Evolutionary conservation across 1,284 basidiomycete species (phyloP).

Genomic region (Leccinum huronense): DNA sequence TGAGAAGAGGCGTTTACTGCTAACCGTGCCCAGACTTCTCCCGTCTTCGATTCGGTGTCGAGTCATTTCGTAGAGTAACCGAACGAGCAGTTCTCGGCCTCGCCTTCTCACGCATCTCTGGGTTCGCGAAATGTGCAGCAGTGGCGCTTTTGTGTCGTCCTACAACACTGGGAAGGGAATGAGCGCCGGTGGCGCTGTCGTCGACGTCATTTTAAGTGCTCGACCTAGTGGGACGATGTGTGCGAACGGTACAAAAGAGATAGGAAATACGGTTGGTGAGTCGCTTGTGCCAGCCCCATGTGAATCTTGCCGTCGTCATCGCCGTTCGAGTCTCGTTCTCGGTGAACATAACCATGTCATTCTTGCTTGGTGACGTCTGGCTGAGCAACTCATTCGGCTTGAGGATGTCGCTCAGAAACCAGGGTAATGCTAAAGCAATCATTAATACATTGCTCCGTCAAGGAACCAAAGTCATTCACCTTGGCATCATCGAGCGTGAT

Average conservation of each 20-base stretch:
- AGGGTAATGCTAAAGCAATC: constrained; percentile 54
- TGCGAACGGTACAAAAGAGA: constrained; percentile 44
- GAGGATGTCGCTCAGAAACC: constrained; percentile 76
- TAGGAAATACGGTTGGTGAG: constrained; percentile 46
- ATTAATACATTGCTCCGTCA: constrained; percentile 14
- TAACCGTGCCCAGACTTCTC: constrained; percentile 38
- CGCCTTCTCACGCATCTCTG: constrained; percentile 20
- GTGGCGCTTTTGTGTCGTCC: constrained; percentile 26
- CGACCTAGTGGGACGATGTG: constrained; percentile 40
- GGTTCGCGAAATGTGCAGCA: constrained; percentile 11
- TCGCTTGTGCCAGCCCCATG: constrained; percentile 51
- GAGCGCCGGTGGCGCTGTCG: constrained; percentile 34
- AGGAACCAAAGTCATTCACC: constrained; percentile 46
- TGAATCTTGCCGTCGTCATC: constrained; percentile 60
- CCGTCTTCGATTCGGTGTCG: constrained; percentile 27
- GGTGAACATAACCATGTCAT: constrained; percentile 66
- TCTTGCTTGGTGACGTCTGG: constrained; percentile 65
- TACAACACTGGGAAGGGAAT: constrained; percentile 26
- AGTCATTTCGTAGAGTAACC: constrained; percentile 22
- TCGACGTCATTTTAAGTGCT: constrained; percentile 26
- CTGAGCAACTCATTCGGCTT: constrained; percentile 78
- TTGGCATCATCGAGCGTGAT: constrained; percentile 86
- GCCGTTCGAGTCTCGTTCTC: constrained; percentile 81
- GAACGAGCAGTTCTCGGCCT: constrained; percentile 25
- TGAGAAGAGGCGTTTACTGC: constrained; percentile 23